phyloP scores from a whole-genome alignment of 176 grass and related monocot species.

The Otatea glauca region DNA sequence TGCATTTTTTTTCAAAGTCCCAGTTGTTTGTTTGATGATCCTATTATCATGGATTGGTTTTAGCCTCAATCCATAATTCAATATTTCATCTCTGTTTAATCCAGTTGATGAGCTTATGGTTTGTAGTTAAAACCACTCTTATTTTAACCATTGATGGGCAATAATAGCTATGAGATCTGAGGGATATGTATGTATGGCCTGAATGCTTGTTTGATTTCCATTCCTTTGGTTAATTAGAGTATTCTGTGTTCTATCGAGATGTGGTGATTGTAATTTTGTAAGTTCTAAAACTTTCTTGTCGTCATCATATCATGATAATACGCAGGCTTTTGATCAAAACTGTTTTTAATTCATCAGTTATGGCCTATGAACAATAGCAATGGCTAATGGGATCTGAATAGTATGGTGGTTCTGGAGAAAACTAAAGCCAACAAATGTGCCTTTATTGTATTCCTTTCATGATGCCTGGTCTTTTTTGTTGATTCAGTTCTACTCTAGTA shows the following conservation, averaged over 20 bases:
- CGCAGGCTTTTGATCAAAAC: background rate
- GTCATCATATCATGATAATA: background rate
- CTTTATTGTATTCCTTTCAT: background rate
- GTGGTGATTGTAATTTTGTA: background rate
- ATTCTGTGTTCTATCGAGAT: background rate
- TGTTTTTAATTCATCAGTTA: background rate
- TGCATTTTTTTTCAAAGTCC: background rate
- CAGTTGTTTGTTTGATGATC: background rate
- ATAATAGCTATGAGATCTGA: constrained; percentile 87
- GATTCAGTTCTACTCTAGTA: background rate
- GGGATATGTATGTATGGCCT: constrained; percentile 20
- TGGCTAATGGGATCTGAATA: background rate
- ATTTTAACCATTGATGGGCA: constrained; percentile 51
- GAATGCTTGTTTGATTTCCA: background rate
- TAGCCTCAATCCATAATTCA: constrained; percentile 39
- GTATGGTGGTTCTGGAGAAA: background rate
- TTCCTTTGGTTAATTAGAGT: background rate
- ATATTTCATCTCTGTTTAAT: constrained; percentile 15
- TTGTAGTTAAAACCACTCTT: constrained; percentile 50
- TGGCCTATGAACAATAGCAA: background rate
- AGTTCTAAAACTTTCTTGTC: background rate
- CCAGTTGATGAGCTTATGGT: constrained; percentile 23
- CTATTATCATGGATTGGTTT: constrained; percentile 45
- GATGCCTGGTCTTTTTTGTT: background rate
- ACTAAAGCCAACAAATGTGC: background rate